Conservation (phyloP, 2,329 filamentous ascomycete genomes). For the Biscogniauxia mediterranea region DNA sequence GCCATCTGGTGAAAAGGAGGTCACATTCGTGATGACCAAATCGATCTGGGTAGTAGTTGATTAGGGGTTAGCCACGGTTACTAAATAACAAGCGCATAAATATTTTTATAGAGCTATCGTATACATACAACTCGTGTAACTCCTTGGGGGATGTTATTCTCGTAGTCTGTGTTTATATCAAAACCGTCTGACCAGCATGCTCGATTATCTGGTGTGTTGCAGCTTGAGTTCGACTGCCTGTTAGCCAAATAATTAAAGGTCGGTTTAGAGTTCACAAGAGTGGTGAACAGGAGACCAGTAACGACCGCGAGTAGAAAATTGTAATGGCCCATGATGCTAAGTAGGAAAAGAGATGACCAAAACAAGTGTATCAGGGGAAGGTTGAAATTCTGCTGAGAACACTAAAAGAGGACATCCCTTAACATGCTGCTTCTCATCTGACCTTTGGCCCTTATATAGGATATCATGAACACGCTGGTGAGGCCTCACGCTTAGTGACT, state of each 20-base stretch:
- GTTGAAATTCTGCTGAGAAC: background rate
- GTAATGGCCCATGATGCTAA: background rate
- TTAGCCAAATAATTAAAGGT: background rate
- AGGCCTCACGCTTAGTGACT: background rate
- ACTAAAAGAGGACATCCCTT: background rate
- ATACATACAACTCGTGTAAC: background rate
- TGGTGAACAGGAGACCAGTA: background rate
- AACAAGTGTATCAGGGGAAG: background rate
- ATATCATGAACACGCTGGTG: background rate
- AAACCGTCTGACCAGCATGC: background rate
- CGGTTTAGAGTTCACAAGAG: background rate
- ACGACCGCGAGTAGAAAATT: background rate
- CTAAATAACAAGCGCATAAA: background rate
- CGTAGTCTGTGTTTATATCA: background rate
- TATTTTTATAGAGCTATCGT: background rate
- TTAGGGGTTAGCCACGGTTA: background rate
- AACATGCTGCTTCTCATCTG: background rate
- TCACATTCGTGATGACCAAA: conserved; percentile 3
- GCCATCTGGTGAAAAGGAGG: conserved; percentile 2
- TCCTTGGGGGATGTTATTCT: background rate
- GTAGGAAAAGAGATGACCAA: background rate
- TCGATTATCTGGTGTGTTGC: conserved; percentile 2
- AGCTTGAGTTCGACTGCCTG: conserved; percentile 1
- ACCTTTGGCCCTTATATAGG: background rate
- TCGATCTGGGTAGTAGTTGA: background rate